Percentiles rank a stretch among this genome's conserved stretches.
phyloP scores from a whole-genome alignment of 345 rosid genomes.

The Cardamine chenopodiifolia region DNA sequence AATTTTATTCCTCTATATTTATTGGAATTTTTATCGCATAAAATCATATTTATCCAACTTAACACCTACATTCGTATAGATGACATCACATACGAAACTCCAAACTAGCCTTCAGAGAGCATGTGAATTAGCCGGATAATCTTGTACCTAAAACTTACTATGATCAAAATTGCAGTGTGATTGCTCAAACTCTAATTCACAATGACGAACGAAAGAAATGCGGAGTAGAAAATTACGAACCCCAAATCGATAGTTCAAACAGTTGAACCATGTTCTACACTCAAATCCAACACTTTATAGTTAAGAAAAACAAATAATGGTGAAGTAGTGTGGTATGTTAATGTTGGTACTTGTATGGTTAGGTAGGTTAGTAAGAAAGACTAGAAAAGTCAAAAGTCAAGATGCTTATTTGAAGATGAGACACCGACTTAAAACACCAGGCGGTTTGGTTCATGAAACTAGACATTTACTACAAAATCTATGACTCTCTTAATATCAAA shows the following conservation, averaged over 20 bases:
- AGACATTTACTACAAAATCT: conserved; percentile 29
- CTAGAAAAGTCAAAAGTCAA: conserved; percentile 31
- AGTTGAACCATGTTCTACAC: background rate
- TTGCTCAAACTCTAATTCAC: too few relatives aligned
- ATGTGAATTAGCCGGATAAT: background rate
- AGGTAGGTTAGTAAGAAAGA: conserved; percentile 5
- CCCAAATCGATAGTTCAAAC: background rate
- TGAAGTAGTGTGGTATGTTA: background rate
- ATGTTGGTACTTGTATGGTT: background rate
- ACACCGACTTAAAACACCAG: conserved; percentile 24
- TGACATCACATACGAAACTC: background rate
- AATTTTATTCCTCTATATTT: background rate
- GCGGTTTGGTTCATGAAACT: conserved; percentile 38
- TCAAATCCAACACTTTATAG: background rate
- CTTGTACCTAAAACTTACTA: too few relatives aligned
- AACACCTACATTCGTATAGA: background rate
- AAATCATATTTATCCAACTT: background rate
- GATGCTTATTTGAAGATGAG: conserved; percentile 23
- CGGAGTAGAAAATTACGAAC: background rate
- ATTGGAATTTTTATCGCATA: background rate
- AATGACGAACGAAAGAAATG: too few relatives aligned
- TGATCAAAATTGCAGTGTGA: too few relatives aligned
- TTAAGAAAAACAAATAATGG: background rate
- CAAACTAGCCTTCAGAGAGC: background rate
- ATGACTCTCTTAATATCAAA: conserved; percentile 23